Evolutionary conservation across 129 eudicot species (phyloP), one percentile per base, ranked within the genome.

Genomic region (Cynara cardunculus): DNA sequence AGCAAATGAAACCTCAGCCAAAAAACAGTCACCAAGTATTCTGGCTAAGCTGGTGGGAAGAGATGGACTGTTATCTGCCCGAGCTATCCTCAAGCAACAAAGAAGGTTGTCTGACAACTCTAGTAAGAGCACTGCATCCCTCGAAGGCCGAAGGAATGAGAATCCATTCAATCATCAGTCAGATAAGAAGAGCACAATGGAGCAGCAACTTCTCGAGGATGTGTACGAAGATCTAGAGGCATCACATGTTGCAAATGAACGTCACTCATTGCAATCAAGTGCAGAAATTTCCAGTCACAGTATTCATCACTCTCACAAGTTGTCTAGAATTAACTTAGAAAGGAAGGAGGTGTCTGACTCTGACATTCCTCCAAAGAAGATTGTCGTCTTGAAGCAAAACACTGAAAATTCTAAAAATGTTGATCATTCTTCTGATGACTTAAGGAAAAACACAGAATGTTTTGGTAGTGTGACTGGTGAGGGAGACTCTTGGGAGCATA

Each of bases 31-130:
- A 65, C 89, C 92, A 13, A 87, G 88, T 80, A 81, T 92, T 59
- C 61, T 95, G 78, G 90, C 94, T 59, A 86, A 84, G 80, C 85
- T 95, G 84, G 91, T 95, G 92, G 97, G 97, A 64, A 90, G 89
- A 34, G 94, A 87, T 79, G 87, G 85, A 49, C 68, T 86, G 73
- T 91, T 90, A 39, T 75, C 88, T 13, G 87, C 82, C 25, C 85
- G 71, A 80, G 75, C 78, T 61, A 39, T 41, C 67, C 81, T 74
- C 53, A 81, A 82, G 80, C 91, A 88, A 59, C 81, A 84, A 32
- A 80, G 37, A 56, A 82, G 73, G 79, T 44, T 73, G 46, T 31
- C 80, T 0, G 89, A 83, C n/a, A 81, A 68, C 62, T 69, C 74
- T 30, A 83, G 73, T 49, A 76, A 65, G 83, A 67, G 34, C 56